Evolutionary conservation across 2,329 filamentous ascomycete species (phyloP).

Genomic region (Beauveria sp.): DNA sequence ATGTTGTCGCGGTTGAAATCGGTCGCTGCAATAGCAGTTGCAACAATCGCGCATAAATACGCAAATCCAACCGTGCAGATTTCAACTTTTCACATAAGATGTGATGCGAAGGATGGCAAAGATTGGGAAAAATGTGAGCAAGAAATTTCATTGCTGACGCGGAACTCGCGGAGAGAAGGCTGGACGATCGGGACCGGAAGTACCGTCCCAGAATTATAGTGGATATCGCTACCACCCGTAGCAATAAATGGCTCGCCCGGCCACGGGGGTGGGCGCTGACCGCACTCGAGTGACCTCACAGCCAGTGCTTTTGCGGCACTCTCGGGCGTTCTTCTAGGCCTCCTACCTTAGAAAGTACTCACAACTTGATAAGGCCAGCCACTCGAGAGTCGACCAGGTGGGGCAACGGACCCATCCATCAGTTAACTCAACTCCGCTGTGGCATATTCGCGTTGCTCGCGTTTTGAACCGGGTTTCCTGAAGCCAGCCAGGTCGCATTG

Average conservation of each 20-base stretch:
- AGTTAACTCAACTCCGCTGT: neutral
- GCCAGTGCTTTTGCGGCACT: neutral
- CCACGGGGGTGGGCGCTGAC: neutral
- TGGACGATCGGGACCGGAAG: slow-evolving; percentile 9
- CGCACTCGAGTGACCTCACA: neutral
- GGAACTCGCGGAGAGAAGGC: slow-evolving; percentile 10
- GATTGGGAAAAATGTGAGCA: neutral
- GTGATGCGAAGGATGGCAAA: neutral
- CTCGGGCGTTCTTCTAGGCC: neutral
- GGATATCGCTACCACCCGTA: neutral
- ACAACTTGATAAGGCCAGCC: neutral
- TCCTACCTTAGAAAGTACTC: neutral
- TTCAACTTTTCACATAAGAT: neutral
- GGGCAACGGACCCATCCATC: neutral
- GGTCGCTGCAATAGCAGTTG: neutral
- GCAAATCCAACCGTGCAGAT: neutral
- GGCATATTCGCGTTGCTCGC: neutral
- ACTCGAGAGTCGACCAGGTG: neutral
- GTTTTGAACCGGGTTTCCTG: neutral
- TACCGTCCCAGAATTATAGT: slow-evolving; percentile 1
- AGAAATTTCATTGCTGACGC: slow-evolving; percentile 9
- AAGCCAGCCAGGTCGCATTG: neutral
- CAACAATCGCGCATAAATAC: neutral
- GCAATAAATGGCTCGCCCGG: slow-evolving; percentile 9
- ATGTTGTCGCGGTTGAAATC: neutral